Evolutionary conservation across 306 rosid genomes (phyloP), one percentile per base, ranked within the genome.

Genomic region (Glycine latifolia): DNA sequence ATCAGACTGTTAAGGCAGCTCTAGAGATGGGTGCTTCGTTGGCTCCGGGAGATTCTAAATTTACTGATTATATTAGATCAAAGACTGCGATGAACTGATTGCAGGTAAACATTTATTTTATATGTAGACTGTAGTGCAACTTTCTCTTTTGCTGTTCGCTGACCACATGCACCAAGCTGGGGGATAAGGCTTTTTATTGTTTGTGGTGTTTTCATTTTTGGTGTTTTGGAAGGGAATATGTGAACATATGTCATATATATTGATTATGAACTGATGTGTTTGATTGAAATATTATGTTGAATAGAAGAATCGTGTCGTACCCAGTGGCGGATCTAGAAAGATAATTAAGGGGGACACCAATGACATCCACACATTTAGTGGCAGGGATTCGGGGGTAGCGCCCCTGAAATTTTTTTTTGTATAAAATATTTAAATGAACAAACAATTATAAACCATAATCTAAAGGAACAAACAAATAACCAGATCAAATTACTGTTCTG

Each of bases 1-100:
- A 89, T 87, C 79, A 91, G 72, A 91, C 94, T 41, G 97, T 97
- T 5, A 93, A 86, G 85, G 77, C 84, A 3, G 93, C 97, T 4
- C 80, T 93, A 79, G 86, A 86, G 78, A 60, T 48, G 5, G 97
- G 97, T 71, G 89, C 90, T 56, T 31, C 93, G 56, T 75, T 91
- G 83, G 91, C 84, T 6, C 79, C 86, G 0, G 88, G 12, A 17
- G 88, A 93, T 3, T 15, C 88, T 52, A 85, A 84, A 86, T 91
- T 91, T 77, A 53, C 85, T 8, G 44, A 47, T 35, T 67, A 86
- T 79, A 87, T 90, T 67, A 86, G 81, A 87, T 90, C 16, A 79
- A 87, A 81, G 85, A 91, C 68, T 93, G 97, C 55, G 90, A 89
- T 48, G 52, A 82, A 35, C 74, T 17, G 33, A 90, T 90, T 77